A percentile compares a stretch with the other conserved stretches of the same genome.
These are phyloP conservation scores for Tetracladium setigerum DNA, from an alignment of 495 filamentous ascomycete genomes.

Conservation along the genomic window DNA sequence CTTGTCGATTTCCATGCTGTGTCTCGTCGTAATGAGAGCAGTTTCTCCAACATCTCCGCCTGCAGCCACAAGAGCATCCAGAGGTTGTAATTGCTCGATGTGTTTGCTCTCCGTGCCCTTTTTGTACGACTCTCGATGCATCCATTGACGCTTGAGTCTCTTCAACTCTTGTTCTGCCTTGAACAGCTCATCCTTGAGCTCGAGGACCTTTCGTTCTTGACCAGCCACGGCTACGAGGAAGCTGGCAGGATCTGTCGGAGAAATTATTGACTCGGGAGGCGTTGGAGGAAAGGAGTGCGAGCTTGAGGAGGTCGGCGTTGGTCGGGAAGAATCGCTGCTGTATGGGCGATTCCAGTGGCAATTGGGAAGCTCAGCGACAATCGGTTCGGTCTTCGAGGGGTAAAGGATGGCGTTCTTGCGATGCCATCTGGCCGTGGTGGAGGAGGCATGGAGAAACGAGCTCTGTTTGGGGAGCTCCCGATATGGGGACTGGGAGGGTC, in stretches of 20 bases:
- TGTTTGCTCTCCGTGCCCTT: constrained; percentile 59
- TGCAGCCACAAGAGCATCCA: constrained; percentile 27
- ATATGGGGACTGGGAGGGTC: constrained; percentile 17
- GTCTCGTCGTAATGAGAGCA: constrained; percentile 2
- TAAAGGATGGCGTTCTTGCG: constrained; percentile 43
- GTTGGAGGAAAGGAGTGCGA: constrained; percentile 37
- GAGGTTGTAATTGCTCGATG: constrained; percentile 40
- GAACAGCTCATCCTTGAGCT: constrained; percentile 79
- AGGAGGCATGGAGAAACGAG: constrained; percentile 18
- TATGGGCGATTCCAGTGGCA: constrained; percentile 28
- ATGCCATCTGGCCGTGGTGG: constrained; percentile 27
- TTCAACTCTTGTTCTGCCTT: constrained; percentile 73
- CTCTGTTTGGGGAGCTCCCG: constrained; percentile 13
- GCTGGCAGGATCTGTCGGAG: constrained; percentile 60
- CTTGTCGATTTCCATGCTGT: constrained; percentile 46
- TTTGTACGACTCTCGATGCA: constrained; percentile 66
- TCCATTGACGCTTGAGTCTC: constrained; percentile 76
- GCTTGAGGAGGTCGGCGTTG: constrained; percentile 30
- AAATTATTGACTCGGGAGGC: constrained; percentile 34
- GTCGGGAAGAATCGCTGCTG: constrained; percentile 11
- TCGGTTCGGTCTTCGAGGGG: constrained; percentile 61
- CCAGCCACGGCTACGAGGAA: constrained; percentile 85
- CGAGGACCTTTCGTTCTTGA: constrained; percentile 87
- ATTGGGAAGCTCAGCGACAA: constrained; percentile 79
- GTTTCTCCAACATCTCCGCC: constrained; percentile 5